Evolutionary conservation across 371 early-diverging fungal species (phyloP), one percentile per base, ranked within the genome.

Genomic region (Fennellomyces sp.): DNA sequence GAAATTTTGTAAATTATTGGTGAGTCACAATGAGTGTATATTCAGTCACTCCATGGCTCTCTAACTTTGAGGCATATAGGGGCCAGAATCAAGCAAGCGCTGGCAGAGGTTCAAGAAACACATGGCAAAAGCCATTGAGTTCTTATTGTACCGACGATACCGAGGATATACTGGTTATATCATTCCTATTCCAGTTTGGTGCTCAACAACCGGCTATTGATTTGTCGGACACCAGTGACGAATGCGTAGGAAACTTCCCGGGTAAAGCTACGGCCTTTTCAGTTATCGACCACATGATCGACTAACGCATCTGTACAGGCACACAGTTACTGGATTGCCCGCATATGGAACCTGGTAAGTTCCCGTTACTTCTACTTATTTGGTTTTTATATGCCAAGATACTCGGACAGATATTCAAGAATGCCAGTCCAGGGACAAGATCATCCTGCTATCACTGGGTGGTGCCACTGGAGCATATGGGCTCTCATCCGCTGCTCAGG

Each of bases 401-500:
- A 33, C 10, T 17, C 19, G 35, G 30, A 19, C 54, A 52, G 91
- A 88, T 52, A 86, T 91, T 49, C 75, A 83, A 58, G 66, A 62
- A 27, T 90, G 90, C 53, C 91, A 91, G 59, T 47, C 67, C 7
- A 64, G 73, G 36, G 90, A 88, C n/a, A 83, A 83, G 52, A 82
- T 75, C 7, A 65, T 91, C 0, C 51, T 89, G 36, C 67, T 91
- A 8, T 86, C 87, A 36, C 73, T 91, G 58, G 90, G 91, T 38
- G 91, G 90, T 30, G 89, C 88, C 12, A 56, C 87, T 10, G 88
- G 88, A 12, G 54, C 80, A 7, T 88, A 88, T 38, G 80, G 85
- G 1, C 75, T 91, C 30, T 52, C 62, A 0, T 70, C 69, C 26
- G 82, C 84, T 41, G 55, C 68, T 2, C 76, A 83, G n/a, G 89